Conservation (phyloP, 1,284 basidiomycete species). For the Apiotrichum brassicae region DNA sequence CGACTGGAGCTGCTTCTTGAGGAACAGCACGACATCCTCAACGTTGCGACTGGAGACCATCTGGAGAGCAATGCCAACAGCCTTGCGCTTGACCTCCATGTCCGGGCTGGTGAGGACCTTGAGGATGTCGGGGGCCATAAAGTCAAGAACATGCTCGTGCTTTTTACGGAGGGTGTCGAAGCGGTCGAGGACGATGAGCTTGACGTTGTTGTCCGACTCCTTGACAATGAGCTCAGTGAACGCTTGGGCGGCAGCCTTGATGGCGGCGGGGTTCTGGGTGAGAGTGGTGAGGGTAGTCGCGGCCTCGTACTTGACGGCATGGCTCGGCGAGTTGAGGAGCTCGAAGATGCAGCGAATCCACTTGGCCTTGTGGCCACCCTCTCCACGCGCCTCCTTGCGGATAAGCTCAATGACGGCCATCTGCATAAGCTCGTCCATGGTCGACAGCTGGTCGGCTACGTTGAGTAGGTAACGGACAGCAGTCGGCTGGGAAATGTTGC, state of each 20-base stretch:
- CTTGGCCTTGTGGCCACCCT: slow-evolving; percentile 72
- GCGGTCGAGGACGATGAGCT: slow-evolving; percentile 93
- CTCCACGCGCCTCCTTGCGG: slow-evolving; percentile 78
- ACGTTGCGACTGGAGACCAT: slow-evolving; percentile 95
- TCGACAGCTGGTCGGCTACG: slow-evolving; percentile 75
- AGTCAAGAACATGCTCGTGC: slow-evolving; percentile 86
- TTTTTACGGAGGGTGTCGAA: slow-evolving; percentile 76
- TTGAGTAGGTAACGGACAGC: slow-evolving; percentile 87
- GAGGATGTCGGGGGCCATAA: slow-evolving; percentile 92
- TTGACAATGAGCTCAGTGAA: slow-evolving; percentile 87
- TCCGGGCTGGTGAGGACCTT: slow-evolving; percentile 75
- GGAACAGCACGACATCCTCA: slow-evolving; percentile 92
- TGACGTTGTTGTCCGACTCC: slow-evolving; percentile 99
- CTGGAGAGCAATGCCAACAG: slow-evolving; percentile 79
- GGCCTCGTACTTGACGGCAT: slow-evolving; percentile 97
- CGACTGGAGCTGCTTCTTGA: slow-evolving; percentile 96
- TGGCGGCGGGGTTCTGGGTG: slow-evolving; percentile 90
- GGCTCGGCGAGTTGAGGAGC: slow-evolving; percentile 81
- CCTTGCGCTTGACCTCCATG: slow-evolving; percentile 94
- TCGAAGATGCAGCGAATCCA: slow-evolving; percentile 95
- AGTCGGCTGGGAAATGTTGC: slow-evolving; percentile 78
- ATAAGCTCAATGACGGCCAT: slow-evolving; percentile 95
- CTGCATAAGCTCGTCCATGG: slow-evolving; percentile 89
- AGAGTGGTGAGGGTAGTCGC: slow-evolving; percentile 91
- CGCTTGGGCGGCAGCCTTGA: slow-evolving; percentile 87